Evolutionary conservation across 371 early-diverging fungal species (phyloP).

Genomic region (Mucor sp.): DNA sequence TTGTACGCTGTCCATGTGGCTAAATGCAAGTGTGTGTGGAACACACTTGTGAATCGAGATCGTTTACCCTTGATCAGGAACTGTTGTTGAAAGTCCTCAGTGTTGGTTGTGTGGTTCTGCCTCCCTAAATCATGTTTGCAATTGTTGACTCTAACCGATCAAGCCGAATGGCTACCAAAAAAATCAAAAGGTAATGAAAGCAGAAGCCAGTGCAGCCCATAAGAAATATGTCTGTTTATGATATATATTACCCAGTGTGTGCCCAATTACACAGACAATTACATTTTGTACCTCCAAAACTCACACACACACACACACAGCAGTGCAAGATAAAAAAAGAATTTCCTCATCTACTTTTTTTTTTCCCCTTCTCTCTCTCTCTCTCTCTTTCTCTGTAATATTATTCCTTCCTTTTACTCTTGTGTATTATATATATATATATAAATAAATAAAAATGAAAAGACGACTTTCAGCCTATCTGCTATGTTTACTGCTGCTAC

Average conservation of each 20-base stretch:
- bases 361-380: neutral
- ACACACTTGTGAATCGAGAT: neutral
- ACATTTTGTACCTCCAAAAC: neutral
- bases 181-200: neutral
- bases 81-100: no score
- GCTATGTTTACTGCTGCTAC: neutral
- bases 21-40: neutral
- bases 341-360: neutral
- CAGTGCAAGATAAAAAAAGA: neutral
- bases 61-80: neutral
- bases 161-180: neutral
- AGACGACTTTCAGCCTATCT: neutral
- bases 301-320: neutral
- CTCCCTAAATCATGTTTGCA: neutral
- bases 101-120: no score
- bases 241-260: neutral
- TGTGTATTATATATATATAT: neutral
- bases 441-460: neutral
- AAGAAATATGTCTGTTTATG: neutral
- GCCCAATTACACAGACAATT: neutral
- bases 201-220: neutral
- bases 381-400: neutral
- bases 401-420: neutral
- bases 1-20: neutral
- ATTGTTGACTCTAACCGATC: neutral